Conservation (phyloP, 2,329 filamentous ascomycete species). For the Alternaria triticimaculans region DNA sequence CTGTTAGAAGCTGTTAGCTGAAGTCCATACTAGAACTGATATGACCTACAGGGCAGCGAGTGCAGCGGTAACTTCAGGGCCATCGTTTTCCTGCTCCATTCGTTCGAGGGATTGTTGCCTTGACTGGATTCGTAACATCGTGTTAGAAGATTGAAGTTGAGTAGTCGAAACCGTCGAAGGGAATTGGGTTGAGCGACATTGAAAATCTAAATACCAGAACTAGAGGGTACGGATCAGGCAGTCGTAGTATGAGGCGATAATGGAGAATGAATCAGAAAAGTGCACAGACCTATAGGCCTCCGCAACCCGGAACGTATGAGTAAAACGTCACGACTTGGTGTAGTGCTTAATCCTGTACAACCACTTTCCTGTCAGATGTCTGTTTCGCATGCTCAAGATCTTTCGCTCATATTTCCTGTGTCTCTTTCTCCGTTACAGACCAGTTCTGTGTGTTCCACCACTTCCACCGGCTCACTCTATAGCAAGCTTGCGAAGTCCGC, state of each 20-base stretch:
- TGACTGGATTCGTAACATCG: background rate
- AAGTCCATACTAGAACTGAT: background rate
- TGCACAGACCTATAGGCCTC: background rate
- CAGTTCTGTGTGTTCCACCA: background rate
- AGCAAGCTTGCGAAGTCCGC: background rate
- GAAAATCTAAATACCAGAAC: background rate
- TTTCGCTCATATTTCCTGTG: background rate
- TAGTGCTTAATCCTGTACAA: background rate
- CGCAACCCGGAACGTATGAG: background rate
- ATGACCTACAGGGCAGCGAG: background rate
- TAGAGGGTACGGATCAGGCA: background rate
- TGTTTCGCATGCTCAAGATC: background rate
- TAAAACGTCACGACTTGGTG: background rate
- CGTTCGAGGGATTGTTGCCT: background rate
- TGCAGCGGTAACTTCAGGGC: background rate
- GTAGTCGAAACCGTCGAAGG: background rate
- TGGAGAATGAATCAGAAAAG: background rate
- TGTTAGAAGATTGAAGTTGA: background rate
- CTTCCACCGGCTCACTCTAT: background rate
- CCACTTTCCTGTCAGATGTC: background rate
- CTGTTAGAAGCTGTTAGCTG: background rate
- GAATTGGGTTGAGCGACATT: background rate
- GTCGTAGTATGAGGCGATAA: background rate
- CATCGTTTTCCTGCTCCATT: background rate
- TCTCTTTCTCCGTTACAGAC: background rate